These are phyloP conservation scores for Lactarius tabidus DNA, from an alignment of 768 basidiomycete genomes.

Conservation along the genomic window DNA sequence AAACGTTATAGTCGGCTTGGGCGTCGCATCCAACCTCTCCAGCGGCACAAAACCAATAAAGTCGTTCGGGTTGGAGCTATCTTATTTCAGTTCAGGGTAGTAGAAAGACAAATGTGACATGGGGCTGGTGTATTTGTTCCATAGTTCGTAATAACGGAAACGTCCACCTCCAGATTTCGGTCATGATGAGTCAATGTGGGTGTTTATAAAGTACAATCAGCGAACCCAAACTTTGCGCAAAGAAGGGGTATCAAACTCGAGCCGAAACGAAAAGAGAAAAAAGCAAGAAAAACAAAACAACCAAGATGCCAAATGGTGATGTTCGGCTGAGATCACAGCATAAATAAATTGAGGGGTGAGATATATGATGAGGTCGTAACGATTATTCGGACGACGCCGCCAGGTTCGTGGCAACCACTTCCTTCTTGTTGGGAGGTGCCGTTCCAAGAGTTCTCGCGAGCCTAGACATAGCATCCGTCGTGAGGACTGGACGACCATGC, in stretches of 20 bases:
- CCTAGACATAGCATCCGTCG: conserved; percentile 64
- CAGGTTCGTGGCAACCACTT: conserved; percentile 17
- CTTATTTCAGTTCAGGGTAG: conserved; percentile 76
- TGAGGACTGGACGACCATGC: conserved; percentile 61
- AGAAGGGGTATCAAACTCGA: conserved; percentile 16
- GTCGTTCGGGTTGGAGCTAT: conserved; percentile 87
- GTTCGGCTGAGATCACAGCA: background rate
- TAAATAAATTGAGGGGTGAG: background rate
- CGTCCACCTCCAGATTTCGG: background rate
- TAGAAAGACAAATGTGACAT: background rate
- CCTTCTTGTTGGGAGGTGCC: conserved; percentile 23
- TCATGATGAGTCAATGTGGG: background rate
- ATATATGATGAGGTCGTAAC: background rate
- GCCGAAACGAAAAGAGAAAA: background rate
- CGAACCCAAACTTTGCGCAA: conserved; percentile 2
- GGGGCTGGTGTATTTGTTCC: background rate
- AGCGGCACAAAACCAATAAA: conserved; percentile 83
- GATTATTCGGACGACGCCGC: conserved; percentile 28
- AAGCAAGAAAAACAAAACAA: background rate
- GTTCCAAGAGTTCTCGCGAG: conserved; percentile 59
- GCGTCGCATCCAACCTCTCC: conserved; percentile 87
- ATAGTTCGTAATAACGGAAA: background rate
- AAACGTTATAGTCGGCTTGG: conserved; percentile 85
- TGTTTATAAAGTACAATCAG: background rate
- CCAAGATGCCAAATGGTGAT: background rate